These are phyloP conservation scores for Yarrowia divulgata DNA, from an alignment of 805 yeast genomes.

Conservation along the genomic window DNA sequence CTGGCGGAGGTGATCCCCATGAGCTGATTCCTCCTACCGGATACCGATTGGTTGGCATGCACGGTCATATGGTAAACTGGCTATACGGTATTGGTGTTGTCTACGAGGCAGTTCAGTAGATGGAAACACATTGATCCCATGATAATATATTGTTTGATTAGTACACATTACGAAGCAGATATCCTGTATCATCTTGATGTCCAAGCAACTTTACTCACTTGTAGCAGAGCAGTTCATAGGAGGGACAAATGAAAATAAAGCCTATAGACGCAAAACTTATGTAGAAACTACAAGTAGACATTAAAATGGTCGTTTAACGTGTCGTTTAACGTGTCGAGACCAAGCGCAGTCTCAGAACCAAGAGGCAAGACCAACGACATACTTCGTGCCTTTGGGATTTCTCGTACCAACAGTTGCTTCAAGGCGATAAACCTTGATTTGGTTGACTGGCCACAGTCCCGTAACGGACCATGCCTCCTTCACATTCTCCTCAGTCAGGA, in stretches of 20 bases:
- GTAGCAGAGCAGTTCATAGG: too few species aligned
- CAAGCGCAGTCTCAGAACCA: too few species aligned
- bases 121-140: not conserved
- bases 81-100: conserved; percentile 74
- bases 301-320: too few species aligned
- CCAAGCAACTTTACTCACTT: too few species aligned
- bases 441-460: not conserved
- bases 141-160: not conserved
- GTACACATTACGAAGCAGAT: too few species aligned
- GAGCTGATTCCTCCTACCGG: conserved; percentile 71
- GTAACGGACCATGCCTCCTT: not conserved
- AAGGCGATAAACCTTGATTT: not conserved
- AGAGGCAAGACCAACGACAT: too few species aligned
- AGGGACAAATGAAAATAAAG: too few species aligned
- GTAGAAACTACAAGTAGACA: too few species aligned
- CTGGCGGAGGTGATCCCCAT: conserved; percentile 68
- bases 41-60: conserved; percentile 67
- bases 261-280: too few species aligned
- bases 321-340: too few species aligned
- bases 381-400: not conserved
- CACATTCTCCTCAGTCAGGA: not conserved
- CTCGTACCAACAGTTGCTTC: not conserved
- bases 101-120: conserved; percentile 50
- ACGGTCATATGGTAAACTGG: conserved; percentile 76
- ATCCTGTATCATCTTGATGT: too few species aligned